These are phyloP conservation scores for Penicillium malachiteum DNA, from an alignment of 495 filamentous ascomycete species.

Conservation along the genomic window DNA sequence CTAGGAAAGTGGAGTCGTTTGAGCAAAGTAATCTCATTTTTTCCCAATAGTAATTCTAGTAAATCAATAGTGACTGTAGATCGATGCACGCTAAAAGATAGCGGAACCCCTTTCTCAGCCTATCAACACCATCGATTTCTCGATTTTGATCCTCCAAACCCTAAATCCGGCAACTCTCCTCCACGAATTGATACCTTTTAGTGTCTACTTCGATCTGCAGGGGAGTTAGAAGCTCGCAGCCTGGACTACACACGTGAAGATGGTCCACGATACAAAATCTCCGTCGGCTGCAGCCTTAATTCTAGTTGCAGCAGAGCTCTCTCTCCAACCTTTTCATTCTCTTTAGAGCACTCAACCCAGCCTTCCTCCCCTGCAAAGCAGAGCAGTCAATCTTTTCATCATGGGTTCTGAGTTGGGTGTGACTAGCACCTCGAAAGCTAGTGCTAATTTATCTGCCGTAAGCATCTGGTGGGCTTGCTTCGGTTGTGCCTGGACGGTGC, in stretches of 20 bases:
- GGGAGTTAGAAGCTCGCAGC: not conserved
- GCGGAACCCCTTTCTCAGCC: not conserved
- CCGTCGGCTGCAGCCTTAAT: not conserved
- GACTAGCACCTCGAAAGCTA: constrained; percentile 28
- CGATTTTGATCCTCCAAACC: not conserved
- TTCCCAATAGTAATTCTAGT: not conserved
- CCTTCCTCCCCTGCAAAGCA: not conserved
- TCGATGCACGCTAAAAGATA: not conserved
- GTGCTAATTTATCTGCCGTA: constrained; percentile 24
- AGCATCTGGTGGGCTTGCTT: constrained; percentile 36
- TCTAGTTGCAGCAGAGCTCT: constrained; percentile 10
- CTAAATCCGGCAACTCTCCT: not conserved
- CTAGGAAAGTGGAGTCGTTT: not conserved
- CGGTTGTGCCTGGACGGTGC: constrained; percentile 52
- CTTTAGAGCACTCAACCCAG: constrained; percentile 20
- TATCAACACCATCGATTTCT: not conserved
- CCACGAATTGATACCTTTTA: not conserved
- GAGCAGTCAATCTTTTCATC: constrained; percentile 7
- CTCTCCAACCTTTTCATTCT: constrained; percentile 31
- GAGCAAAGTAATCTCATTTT: not conserved
- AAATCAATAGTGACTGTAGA: constrained; percentile 5
- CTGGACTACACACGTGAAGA: not conserved
- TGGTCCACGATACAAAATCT: constrained; percentile 1
- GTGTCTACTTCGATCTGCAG: not conserved
- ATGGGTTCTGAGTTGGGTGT: constrained; percentile 41